Evolutionary conservation across 352 stramenopile genomes (phyloP), one percentile per base, ranked within the genome.

Genomic region (Globisporangium paroecandrum): DNA sequence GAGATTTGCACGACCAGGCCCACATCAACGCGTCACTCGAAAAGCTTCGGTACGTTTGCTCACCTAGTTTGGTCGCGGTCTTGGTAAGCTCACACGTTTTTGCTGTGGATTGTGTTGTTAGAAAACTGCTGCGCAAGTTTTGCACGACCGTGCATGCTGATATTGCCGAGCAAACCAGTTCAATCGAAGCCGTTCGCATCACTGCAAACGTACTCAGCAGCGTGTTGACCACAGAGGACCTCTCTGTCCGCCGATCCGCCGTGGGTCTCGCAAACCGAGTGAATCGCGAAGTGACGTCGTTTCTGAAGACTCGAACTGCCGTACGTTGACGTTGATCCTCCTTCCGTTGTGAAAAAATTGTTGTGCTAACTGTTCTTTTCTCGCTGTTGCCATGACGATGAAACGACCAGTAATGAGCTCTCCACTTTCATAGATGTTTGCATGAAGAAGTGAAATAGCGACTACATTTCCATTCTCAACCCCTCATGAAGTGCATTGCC

Each of bases 221-320:
- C 24, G 41, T 68, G n/a, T 15, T 72, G 29, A 43, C 55, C 18
- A 65, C 62, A 2, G 67, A 72, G 3, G 67, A 72, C 56, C 55
- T 68, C 13, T 68, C 61, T 7, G 43, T 72, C 1, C 67, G 62
- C 20, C 56, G 67, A 54, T 61, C 41, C 4, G 67, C 67, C 0
- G 67, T 62, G 12, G 18, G 46, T 6, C 62, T 68, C 49, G 46
- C 61, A 22, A 49, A 2, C 10, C 67, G 67, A 38, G 56, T 69
- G 25, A 64, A 36, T 18, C 43, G 62, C 25, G 67, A 68, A 27
- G 55, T 46, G 54, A 65, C 56, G 9, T 47, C 61, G 22, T 61
- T 68, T 15, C 18, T 72, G 41, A 72, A 68, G 46, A 32, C 15
- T n/a, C 53, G 54, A 46, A 56, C 36, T 25, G 67, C 54, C 20